Conservation (phyloP, 2,329 filamentous ascomycete species). For the Verticillium longisporum region DNA sequence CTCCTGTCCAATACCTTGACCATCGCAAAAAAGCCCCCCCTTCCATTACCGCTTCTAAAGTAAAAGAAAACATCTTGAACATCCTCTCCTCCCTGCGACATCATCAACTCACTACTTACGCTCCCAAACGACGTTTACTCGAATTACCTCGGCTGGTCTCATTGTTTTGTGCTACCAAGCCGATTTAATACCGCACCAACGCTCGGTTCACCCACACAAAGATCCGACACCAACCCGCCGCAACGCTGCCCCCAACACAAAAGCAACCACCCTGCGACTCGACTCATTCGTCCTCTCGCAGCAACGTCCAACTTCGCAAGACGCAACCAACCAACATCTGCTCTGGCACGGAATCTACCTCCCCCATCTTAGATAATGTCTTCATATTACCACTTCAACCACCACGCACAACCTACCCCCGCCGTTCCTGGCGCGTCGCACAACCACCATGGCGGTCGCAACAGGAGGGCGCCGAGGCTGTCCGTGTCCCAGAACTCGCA, state of each 20-base stretch:
- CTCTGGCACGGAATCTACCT: not conserved
- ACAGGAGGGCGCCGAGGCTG: conserved; percentile 75
- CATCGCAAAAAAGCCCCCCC: not conserved
- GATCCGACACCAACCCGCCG: not conserved
- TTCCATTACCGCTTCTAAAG: not conserved
- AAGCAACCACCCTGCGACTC: not conserved
- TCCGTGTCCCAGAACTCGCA: conserved; percentile 76
- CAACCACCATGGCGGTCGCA: conserved; percentile 72
- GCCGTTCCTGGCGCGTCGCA: conserved; percentile 53
- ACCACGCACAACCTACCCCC: conserved; percentile 51
- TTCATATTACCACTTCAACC: conserved; percentile 56
- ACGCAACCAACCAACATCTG: not conserved
- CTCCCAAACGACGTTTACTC: not conserved
- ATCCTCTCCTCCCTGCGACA: not conserved
- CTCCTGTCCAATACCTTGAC: conserved; percentile 1
- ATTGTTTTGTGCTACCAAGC: conserved; percentile 2
- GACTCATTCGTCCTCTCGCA: not conserved
- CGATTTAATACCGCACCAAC: conserved; percentile 5
- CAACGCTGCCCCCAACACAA: not conserved
- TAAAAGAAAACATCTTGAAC: not conserved
- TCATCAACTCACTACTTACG: not conserved
- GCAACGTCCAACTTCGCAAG: not conserved
- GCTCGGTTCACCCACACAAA: conserved; percentile 1
- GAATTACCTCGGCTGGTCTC: not conserved
- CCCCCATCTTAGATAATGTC: conserved; percentile 41